Base-by-base conservation (phyloP, 345 rosid species). In the Eucalyptus rudis region DNA sequence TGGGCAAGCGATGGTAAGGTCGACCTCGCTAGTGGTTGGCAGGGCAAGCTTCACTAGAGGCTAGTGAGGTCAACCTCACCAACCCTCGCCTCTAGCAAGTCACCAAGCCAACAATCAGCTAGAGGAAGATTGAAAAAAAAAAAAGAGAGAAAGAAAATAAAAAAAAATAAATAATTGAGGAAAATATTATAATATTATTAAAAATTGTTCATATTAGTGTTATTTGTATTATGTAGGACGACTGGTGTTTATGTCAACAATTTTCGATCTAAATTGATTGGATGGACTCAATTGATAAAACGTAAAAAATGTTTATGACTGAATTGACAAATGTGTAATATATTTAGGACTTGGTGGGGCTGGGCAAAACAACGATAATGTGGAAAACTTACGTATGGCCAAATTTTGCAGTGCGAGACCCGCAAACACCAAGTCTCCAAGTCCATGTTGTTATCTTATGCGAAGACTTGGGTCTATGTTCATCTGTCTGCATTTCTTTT, bases 221-320 rank as follows among this genome's bases (percentile, higher is more conserved):
- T 52, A 5, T 10, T 2, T 52, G 58, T 52, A 1, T 52, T 52
- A 52, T 0, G 2, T 52, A 8, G 1, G 25, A 52, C 0, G 1
- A 40, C 43, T 40, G 43, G 6, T 40, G 43, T 40, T 40, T 40
- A 40, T 40, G 43, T 40, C 0, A 56, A 0, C 2, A 0, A 56
- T 56, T 56, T 56, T 1, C 0, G 0, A 56, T 52, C 29, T 22
- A 24, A 56, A 56, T 56, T 56, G 1, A 25, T 0, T 0, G 1
- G 2, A 56, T 10, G 6, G 1, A 56, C 29, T 56, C 13, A 56
- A 56, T 56, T 56, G 13, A 1, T 22, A 56, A 56, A 1, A 52
- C 0, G 10, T 52, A 24, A 52, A 52, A 52, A 52, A 52, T 52
- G 3, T 56, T 56, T 56, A 56, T 0, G 0, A 22, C 1, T 24